Conservation (phyloP, 2,329 filamentous ascomycete species). For the Hirsutella thompsonii region DNA sequence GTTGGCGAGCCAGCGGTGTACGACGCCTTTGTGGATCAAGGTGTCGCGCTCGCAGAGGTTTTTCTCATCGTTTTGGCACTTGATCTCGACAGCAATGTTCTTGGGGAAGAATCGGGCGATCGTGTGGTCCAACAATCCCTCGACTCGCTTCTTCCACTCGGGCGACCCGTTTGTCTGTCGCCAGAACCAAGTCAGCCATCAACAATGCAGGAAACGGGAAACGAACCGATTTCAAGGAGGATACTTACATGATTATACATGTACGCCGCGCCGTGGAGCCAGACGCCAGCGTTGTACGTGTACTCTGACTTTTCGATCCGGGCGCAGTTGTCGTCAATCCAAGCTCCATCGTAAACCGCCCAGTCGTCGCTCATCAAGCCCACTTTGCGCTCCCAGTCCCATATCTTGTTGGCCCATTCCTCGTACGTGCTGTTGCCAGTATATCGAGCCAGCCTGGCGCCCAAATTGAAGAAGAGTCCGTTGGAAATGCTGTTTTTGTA, state of each 20-base stretch:
- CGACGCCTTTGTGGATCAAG: conserved; percentile 40
- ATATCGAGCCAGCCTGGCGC: conserved; percentile 56
- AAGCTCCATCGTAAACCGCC: conserved; percentile 44
- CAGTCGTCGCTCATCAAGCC: conserved; percentile 47
- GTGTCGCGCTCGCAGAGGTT: neutral
- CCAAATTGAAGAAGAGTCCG: conserved; percentile 49
- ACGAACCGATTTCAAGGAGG: neutral
- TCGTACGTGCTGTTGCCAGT: conserved; percentile 52
- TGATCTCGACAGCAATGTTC: conserved; percentile 42
- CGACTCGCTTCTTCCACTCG: conserved; percentile 36
- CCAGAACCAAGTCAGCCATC: conserved; percentile 17
- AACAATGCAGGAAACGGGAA: neutral
- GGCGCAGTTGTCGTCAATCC: conserved; percentile 32
- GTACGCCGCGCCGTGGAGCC: conserved; percentile 42
- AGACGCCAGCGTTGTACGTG: conserved; percentile 44
- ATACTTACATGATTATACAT: conserved; percentile 41
- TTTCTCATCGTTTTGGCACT: conserved; percentile 48
- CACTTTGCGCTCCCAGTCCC: conserved; percentile 43
- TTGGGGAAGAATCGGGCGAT: conserved; percentile 35
- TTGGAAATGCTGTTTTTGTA: conserved; percentile 57
- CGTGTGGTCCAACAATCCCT: conserved; percentile 22
- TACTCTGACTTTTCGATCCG: conserved; percentile 39
- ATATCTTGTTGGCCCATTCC: conserved; percentile 47
- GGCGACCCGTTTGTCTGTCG: conserved; percentile 29
- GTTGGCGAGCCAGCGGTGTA: conserved; percentile 40